These are phyloP conservation scores for Trichosporon ovoides DNA, from an alignment of 1,284 basidiomycete genomes.

Conservation along the genomic window DNA sequence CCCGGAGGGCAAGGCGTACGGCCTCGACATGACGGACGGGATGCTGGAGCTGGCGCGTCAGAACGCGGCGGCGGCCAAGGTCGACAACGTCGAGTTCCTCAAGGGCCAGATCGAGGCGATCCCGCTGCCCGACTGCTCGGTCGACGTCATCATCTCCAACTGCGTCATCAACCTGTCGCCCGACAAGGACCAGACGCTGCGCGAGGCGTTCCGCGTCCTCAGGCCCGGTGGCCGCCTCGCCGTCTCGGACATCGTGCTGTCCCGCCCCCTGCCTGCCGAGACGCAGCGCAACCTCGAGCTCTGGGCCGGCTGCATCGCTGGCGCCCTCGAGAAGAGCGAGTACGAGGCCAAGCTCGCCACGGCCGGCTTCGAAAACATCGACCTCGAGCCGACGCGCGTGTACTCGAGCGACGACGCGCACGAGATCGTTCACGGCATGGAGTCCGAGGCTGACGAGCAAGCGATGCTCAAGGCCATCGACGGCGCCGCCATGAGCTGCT, in stretches of 20 bases:
- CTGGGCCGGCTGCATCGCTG: constrained; percentile 22
- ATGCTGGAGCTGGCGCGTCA: constrained; percentile 32
- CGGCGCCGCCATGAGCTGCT: constrained; percentile 15
- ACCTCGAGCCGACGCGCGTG: constrained; percentile 18
- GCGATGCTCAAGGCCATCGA: constrained; percentile 14
- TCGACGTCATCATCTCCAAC: constrained; percentile 57
- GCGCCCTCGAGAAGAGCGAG: constrained; percentile 17
- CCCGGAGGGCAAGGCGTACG: constrained; percentile 53
- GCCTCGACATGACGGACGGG: constrained; percentile 53
- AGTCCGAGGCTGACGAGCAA: constrained; percentile 8
- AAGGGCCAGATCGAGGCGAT: constrained; percentile 50
- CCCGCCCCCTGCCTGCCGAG: constrained; percentile 9
- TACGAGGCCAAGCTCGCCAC: constrained; percentile 14
- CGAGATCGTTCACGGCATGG: constrained; percentile 14
- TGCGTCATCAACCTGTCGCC: constrained; percentile 57
- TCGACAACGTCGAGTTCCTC: constrained; percentile 53
- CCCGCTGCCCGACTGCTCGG: constrained; percentile 52
- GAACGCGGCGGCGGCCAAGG: constrained; percentile 50
- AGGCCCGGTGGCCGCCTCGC: constrained; percentile 95
- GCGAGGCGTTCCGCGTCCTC: constrained; percentile 89
- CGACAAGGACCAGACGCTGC: constrained; percentile 53
- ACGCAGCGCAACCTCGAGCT: constrained; percentile 15
- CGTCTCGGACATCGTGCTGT: constrained; percentile 52
- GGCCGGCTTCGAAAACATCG: constrained; percentile 14
- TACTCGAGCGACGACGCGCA: constrained; percentile 18